Evolutionary conservation across 331 rosid genomes (phyloP).

Genomic region (Arachis monticola): DNA sequence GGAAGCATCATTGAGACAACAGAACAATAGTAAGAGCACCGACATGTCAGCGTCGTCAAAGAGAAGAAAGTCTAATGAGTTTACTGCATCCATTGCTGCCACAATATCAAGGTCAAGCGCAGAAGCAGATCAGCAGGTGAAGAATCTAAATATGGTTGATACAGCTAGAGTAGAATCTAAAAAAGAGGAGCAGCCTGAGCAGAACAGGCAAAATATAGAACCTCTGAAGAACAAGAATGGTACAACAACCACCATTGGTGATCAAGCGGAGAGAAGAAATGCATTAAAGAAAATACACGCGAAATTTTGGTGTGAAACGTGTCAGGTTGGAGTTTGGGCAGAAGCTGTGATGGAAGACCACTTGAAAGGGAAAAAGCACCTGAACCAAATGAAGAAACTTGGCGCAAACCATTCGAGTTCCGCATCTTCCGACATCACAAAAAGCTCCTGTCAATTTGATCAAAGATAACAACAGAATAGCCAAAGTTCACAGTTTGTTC

Average conservation of each 20-base stretch:
- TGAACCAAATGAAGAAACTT: constrained; percentile 18
- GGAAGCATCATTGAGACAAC: constrained; percentile 43
- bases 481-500: background rate
- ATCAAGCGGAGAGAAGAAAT: background rate
- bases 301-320: constrained; percentile 55
- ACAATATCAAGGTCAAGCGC: constrained; percentile 30
- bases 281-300: constrained; percentile 9
- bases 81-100: background rate
- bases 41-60: constrained; percentile 1
- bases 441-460: constrained; percentile 12
- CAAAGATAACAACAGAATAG: constrained; percentile 12
- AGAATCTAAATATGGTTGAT: constrained; percentile 18
- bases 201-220: constrained; percentile 26
- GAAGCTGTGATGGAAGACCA: constrained; percentile 51
- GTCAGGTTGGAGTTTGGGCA: constrained; percentile 46
- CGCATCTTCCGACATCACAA: constrained; percentile 1
- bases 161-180: background rate
- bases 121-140: background rate
- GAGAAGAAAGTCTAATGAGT: constrained; percentile 27
- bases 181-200: constrained; percentile 24
- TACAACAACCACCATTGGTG: background rate
- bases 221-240: constrained; percentile 23
- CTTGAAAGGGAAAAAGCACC: constrained; percentile 57
- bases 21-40: constrained; percentile 32
- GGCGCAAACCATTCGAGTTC: constrained; percentile 7